Conservation (phyloP, 2,329 filamentous ascomycete species). For the Leptographium galeiforme region DNA sequence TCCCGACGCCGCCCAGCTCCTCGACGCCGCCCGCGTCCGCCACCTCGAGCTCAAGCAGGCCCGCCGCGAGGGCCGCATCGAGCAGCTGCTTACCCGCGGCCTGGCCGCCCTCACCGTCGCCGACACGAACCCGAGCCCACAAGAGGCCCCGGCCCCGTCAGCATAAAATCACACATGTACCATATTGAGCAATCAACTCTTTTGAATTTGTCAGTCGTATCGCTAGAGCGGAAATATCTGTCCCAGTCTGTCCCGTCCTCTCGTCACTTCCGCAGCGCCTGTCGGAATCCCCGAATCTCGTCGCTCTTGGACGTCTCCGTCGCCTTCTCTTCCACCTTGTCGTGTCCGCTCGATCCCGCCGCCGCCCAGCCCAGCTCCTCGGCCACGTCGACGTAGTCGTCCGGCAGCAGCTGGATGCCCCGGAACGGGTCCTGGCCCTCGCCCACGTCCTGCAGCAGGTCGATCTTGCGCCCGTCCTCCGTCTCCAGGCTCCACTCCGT, state of each 20-base stretch:
- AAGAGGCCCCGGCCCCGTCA: too few relatives aligned
- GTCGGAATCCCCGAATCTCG: constrained; percentile 34
- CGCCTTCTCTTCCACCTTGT: neutral
- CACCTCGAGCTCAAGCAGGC: constrained; percentile 42
- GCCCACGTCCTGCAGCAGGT: constrained; percentile 54
- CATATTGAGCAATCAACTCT: neutral
- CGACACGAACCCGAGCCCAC: neutral
- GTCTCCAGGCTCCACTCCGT: constrained; percentile 77
- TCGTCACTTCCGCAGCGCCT: constrained; percentile 24
- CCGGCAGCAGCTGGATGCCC: constrained; percentile 11
- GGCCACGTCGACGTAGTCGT: constrained; percentile 13
- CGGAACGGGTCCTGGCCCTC: constrained; percentile 11
- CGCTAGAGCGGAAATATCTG: neutral
- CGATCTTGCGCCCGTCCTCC: constrained; percentile 45
- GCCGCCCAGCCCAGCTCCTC: neutral
- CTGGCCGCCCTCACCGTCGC: neutral
- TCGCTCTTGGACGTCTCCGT: constrained; percentile 3
- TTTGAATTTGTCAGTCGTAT: too few relatives aligned
- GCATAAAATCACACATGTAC: neutral
- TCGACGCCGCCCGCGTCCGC: constrained; percentile 33
- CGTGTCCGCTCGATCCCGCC: neutral
- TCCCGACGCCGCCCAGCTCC: constrained; percentile 27
- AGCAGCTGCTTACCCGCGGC: constrained; percentile 15
- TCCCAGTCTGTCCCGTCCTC: neutral
- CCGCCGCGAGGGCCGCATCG: constrained; percentile 27